Base-by-base conservation (phyloP, 2,329 filamentous ascomycete genomes). In the Parastagonospora avenae region DNA sequence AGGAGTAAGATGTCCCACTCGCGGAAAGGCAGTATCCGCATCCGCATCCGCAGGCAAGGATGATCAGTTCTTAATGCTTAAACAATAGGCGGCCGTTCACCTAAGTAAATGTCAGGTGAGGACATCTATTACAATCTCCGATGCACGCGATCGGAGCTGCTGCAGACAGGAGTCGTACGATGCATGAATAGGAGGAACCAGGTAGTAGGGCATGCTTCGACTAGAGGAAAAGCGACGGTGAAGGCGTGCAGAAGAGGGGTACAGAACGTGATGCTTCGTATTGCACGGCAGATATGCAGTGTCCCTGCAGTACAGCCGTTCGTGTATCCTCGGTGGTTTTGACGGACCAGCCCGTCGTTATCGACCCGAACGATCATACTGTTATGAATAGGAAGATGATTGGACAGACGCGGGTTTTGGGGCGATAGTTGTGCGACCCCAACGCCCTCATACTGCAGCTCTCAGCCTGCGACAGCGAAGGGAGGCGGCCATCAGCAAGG, bases 261-360 rank as follows among this genome's bases (percentile, higher is more conserved):
- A 56, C 50, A 43, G 50, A 51, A 49, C 55, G 55, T 54, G 52
- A 60, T 47, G 44, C 31, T 48, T 46, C 39, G 43, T 14, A 51
- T 53, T 30, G 30, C 44, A 58, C 54, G 37, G 36, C 52, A 54
- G 45, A 4, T 10, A 45, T 52, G 48, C 33, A 19, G 50, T 59
- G 53, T 47, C 24, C 30, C 46, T 46, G 42, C 37, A 42, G 35
- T 36, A 31, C 28, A 55, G 30, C 36, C 43, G 24, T 50, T 48
- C 29, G 54, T 52, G 40, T 38, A 27, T 15, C 27, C n/a, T 47
- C 41, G 37, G 38, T 39, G 46, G 32, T 32, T 49, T 42, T 35
- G 39, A 38, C 47, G 47, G 52, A 41, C 45, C 48, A 45, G 55
- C 33, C 52, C 48, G 48, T 24, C 19, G 19, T 24, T 24, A 24